Evolutionary conservation across 805 yeast genomes (phyloP).

Genomic region (Saturnispora silvae): DNA sequence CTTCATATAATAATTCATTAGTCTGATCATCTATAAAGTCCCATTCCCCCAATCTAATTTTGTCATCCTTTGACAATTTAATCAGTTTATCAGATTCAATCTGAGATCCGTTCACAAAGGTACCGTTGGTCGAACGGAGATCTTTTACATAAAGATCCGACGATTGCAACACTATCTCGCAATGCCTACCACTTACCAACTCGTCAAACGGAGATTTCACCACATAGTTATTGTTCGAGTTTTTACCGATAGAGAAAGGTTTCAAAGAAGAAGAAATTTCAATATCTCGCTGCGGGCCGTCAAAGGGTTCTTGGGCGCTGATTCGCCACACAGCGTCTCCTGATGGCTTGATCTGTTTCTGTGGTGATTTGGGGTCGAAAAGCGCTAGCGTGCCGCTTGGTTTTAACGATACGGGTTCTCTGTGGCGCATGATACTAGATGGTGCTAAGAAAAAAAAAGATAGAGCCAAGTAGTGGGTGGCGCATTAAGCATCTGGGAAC

Average conservation of each 20-base stretch:
- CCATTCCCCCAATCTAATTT: slow-evolving; percentile 20
- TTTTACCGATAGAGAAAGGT: slow-evolving; percentile 20
- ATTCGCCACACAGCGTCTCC: too few relatives aligned
- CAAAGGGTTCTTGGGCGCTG: too few relatives aligned
- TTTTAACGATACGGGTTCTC: slow-evolving; percentile 9
- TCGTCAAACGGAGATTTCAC: slow-evolving; percentile 13
- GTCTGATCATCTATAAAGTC: slow-evolving; percentile 2
- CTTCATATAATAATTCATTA: slow-evolving; percentile 1
- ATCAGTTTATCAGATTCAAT: slow-evolving; percentile 19
- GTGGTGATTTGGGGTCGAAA: neutral
- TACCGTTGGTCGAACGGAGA: slow-evolving; percentile 23
- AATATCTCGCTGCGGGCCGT: too few relatives aligned
- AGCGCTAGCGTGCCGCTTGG: slow-evolving; percentile 13
- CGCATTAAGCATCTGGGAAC: too few relatives aligned
- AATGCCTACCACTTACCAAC: slow-evolving; percentile 20
- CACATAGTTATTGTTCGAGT: slow-evolving; percentile 14
- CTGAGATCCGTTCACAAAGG: slow-evolving; percentile 22
- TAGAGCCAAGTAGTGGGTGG: too few relatives aligned
- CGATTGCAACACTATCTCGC: slow-evolving; percentile 22
- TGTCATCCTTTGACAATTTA: slow-evolving; percentile 20
- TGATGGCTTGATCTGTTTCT: too few relatives aligned
- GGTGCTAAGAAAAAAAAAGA: too few relatives aligned
- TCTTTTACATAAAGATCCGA: slow-evolving; percentile 19
- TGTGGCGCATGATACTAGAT: neutral
- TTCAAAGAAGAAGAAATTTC: too few relatives aligned